Base-by-base conservation (phyloP, 306 rosid genomes). In the Astragalus glycyphyllos region DNA sequence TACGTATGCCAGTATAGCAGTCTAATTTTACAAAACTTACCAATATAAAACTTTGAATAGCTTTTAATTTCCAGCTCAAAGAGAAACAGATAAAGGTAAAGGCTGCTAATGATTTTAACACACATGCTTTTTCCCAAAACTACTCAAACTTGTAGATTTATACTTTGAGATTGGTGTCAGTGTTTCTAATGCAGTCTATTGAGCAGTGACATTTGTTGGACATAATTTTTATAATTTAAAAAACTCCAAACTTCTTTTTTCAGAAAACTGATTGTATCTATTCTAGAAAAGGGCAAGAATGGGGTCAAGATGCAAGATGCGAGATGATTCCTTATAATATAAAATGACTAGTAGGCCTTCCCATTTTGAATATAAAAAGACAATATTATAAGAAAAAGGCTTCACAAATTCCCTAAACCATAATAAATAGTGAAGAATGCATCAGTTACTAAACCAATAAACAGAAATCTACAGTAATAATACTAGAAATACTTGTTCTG, bases 1-100 rank as follows among this genome's bases (percentile, higher is more conserved):
- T 12, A 45, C 7, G 31, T 17, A 68, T 35, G 51, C 44, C 41
- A 35, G 46, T 23, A 68, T 15, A 57, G 10, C 60, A 12, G 26
- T 23, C 68, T 68, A 23, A 54, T 32, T 51, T 29, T 32, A 5
- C 9, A 17, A 15, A 49, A 26, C n/a, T 17, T 12, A 70, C 80
- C 15, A 61, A 40, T 12, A 59, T 42, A 34, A 7, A 65, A 40
- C n/a, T 58, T 46, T 46, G 49, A 9, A 20, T 20, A 68, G 34
- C 65, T 38, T 15, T 6, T 15, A 56, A 51, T 44, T 32, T 73
- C 75, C 20, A 16, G 5, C 65, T 49, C 65, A 49, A 57, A 65
- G 23, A 14, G 20, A 42, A 58, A 31, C 15, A 45, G 2, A n/a
- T 0, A 11, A 47, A 20, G 41, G 23, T 20, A 20, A 20, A 26